A percentile compares a stretch with the other conserved stretches of the same genome.
Conservation (phyloP, 1,139 yeast genomes). For the Candida sp. region DNA sequence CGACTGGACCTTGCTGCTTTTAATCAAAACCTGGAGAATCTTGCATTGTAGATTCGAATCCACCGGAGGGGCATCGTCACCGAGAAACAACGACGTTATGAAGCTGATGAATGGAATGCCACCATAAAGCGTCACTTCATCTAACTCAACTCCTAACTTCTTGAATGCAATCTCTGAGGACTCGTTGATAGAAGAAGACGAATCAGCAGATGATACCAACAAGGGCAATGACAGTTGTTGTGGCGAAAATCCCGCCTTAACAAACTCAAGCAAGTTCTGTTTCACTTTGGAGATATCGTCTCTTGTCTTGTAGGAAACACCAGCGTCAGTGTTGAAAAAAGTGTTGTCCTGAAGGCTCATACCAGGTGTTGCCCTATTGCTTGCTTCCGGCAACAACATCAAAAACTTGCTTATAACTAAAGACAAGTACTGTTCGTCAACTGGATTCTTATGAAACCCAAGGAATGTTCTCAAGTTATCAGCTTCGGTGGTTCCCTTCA, state of each 20-base stretch:
- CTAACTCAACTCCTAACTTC: conserved; percentile 56
- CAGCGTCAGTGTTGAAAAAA: conserved; percentile 72
- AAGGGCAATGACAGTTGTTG: conserved; percentile 44
- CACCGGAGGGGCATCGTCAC: conserved; percentile 56
- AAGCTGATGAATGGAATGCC: conserved; percentile 35
- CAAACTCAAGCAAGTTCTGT: conserved; percentile 32
- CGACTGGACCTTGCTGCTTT: conserved; percentile 55
- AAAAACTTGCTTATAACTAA: conserved; percentile 58
- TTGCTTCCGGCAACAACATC: conserved; percentile 51
- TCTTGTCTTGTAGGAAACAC: conserved; percentile 55
- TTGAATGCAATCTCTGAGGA: conserved; percentile 54
- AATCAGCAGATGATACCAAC: conserved; percentile 69
- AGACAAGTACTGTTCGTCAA: conserved; percentile 48
- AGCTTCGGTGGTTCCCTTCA: conserved; percentile 47
- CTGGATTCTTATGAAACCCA: conserved; percentile 28
- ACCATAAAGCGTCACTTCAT: conserved; percentile 29
- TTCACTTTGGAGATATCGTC: conserved; percentile 55
- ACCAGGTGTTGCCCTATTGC: conserved; percentile 52
- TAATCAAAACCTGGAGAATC: conserved; percentile 54
- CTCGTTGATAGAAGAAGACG: conserved; percentile 56
- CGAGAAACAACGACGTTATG: conserved; percentile 52
- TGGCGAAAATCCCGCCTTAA: conserved; percentile 43
- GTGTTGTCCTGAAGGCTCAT: conserved; percentile 56
- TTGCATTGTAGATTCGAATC: conserved; percentile 59
- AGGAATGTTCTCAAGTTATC: conserved; percentile 34